Evolutionary conservation across 2,329 filamentous ascomycete species (phyloP).

Genomic region (Tolypocladium pustulatum): DNA sequence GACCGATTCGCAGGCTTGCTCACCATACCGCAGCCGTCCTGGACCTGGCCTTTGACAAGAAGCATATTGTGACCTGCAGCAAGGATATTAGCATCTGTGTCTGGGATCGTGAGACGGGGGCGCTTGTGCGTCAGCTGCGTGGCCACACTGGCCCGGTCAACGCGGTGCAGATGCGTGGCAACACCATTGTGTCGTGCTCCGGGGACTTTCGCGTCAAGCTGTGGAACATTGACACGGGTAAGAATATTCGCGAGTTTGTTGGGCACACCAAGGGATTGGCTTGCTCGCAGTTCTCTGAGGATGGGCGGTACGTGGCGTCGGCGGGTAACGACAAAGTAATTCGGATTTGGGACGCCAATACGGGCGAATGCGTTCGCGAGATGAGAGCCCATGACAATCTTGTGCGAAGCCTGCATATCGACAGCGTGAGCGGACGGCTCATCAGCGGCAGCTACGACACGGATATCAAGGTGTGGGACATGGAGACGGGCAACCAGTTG

Average conservation of each 20-base stretch:
- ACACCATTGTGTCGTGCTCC: conserved; percentile 85
- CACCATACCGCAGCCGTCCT: conserved; percentile 82
- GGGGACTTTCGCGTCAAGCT: conserved; percentile 90
- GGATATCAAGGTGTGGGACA: conserved; percentile 90
- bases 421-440: conserved; percentile 74
- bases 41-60: conserved; percentile 85
- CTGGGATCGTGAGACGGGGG: conserved; percentile 77
- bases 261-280: conserved; percentile 90
- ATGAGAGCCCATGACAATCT: conserved; percentile 77
- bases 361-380: conserved; percentile 70
- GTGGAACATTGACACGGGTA: conserved; percentile 87
- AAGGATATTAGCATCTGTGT: conserved; percentile 92
- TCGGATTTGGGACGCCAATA: conserved; percentile 91
- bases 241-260: conserved; percentile 79
- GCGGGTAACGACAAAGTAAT: conserved; percentile 94
- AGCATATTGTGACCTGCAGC: conserved; percentile 91
- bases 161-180: conserved; percentile 87
- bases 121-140: conserved; percentile 64
- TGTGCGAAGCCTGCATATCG: conserved; percentile 83
- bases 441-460: conserved; percentile 92
- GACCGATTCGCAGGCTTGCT: conserved; percentile 65
- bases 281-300: conserved; percentile 91
- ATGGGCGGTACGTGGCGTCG: conserved; percentile 85
- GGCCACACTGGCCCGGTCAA: conserved; percentile 92
- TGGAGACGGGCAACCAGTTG: conserved; percentile 65